These are phyloP conservation scores for Aspergillus nomiae DNA, from an alignment of 2,329 filamentous ascomycete genomes.

Conservation along the genomic window DNA sequence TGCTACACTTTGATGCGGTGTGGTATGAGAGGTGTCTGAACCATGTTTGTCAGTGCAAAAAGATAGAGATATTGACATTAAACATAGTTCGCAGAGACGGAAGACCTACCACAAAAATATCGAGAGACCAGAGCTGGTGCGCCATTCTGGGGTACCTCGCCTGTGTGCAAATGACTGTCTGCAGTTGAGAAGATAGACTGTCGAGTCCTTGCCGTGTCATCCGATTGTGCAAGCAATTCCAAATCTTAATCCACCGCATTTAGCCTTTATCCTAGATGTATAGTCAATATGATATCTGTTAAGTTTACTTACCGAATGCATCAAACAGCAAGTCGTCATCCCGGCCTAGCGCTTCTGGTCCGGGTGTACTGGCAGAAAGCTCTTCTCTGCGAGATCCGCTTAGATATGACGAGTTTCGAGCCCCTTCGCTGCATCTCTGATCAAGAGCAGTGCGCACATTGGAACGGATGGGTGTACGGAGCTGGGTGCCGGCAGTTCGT, in stretches of 20 bases:
- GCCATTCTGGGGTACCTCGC: not conserved
- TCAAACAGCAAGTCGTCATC: slow-evolving; percentile 44
- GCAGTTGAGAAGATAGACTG: slow-evolving; percentile 3
- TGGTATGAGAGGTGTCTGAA: slow-evolving; percentile 20
- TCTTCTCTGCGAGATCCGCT: slow-evolving; percentile 4
- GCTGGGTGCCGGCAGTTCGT: slow-evolving; percentile 9
- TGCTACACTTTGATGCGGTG: slow-evolving; percentile 23
- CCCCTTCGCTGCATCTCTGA: slow-evolving; percentile 26
- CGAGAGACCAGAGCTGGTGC: slow-evolving; percentile 24
- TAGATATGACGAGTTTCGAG: slow-evolving; percentile 17
- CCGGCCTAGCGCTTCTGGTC: not conserved
- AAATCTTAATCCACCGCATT: slow-evolving; percentile 30
- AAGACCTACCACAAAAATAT: slow-evolving; percentile 33
- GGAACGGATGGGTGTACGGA: slow-evolving; percentile 6
- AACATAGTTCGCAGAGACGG: not conserved
- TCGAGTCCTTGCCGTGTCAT: slow-evolving; percentile 14
- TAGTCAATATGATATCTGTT: not conserved
- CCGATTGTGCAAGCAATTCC: slow-evolving; percentile 39
- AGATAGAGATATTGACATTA: not conserved
- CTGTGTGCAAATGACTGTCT: slow-evolving; percentile 1
- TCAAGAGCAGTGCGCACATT: slow-evolving; percentile 21
- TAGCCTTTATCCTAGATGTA: not conserved
- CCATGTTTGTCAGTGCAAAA: not conserved
- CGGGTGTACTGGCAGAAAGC: not conserved
- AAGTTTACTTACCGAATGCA: slow-evolving; percentile 48